Evolutionary conservation across 148 eudicot genomes (phyloP).

Genomic region (Rhododendron simsii): DNA sequence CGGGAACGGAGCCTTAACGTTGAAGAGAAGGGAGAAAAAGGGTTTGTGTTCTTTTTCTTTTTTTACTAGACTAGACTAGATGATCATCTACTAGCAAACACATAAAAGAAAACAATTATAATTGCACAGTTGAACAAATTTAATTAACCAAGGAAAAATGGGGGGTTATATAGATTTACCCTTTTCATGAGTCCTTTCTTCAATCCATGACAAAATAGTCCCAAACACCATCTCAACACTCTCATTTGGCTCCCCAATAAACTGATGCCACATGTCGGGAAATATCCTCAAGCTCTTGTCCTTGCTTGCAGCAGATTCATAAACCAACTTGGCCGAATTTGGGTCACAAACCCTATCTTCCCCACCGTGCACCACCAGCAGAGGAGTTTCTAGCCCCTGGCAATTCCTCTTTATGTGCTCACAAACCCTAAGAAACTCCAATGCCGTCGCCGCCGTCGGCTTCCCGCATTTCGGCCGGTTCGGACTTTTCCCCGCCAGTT

Average conservation of each 20-base stretch:
- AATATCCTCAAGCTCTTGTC: slow-evolving; percentile 27
- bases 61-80: too few relatives aligned
- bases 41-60: too few relatives aligned
- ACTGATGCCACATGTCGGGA: slow-evolving; percentile 33
- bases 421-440: slow-evolving; percentile 32
- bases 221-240: slow-evolving; percentile 20
- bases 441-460: slow-evolving; percentile 26
- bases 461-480: slow-evolving; percentile 15
- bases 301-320: slow-evolving; percentile 20
- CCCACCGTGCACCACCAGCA: slow-evolving; percentile 38
- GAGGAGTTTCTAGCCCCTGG: slow-evolving; percentile 19
- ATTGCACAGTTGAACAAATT: too few relatives aligned
- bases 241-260: slow-evolving; percentile 39
- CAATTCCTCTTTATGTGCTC: slow-evolving; percentile 20
- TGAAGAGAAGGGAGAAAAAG: too few relatives aligned
- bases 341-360: slow-evolving; percentile 33
- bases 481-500: slow-evolving; percentile 26
- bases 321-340: slow-evolving; percentile 21
- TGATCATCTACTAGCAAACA: too few relatives aligned
- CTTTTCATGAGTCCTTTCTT: slow-evolving; percentile 16
- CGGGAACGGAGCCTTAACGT: too few relatives aligned
- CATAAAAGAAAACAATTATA: too few relatives aligned
- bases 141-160: too few relatives aligned
- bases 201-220: slow-evolving; percentile 27
- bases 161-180: background rate